phyloP scores from a whole-genome alignment of 1,139 yeast species.

The Blastobotrys raffinosifermentans region DNA sequence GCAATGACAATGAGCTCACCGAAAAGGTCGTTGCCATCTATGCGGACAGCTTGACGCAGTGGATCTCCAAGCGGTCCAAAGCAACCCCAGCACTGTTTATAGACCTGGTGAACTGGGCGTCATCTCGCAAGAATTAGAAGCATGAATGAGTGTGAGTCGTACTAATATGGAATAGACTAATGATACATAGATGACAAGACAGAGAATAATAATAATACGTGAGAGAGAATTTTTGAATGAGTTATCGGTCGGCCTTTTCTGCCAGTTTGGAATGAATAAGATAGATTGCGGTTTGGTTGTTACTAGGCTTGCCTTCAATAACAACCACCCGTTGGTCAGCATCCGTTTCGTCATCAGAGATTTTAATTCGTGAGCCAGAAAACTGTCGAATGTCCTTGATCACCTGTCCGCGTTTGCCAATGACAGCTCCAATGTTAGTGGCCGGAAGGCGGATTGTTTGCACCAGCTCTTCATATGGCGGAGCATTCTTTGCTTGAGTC shows the following conservation, averaged over 20 bases:
- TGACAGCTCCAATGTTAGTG: constrained; percentile 73
- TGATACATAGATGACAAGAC: too few relatives aligned
- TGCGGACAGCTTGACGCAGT: constrained; percentile 46
- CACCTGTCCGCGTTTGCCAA: constrained; percentile 82
- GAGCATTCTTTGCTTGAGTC: constrained; percentile 22
- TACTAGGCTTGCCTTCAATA: constrained; percentile 61
- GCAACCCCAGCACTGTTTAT: constrained; percentile 58
- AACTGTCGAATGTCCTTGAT: constrained; percentile 72
- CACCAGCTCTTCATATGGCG: constrained; percentile 44
- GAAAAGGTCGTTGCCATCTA: constrained; percentile 50
- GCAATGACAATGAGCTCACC: constrained; percentile 20
- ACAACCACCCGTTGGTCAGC: constrained; percentile 55
- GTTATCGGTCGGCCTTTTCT: background rate
- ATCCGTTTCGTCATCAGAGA: constrained; percentile 31
- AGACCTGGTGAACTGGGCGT: constrained; percentile 79
- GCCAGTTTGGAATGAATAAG: constrained; percentile 39
- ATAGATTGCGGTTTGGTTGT: constrained; percentile 72
- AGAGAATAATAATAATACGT: too few relatives aligned
- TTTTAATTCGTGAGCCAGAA: constrained; percentile 71
- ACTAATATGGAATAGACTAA: background rate
- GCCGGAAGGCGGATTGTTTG: constrained; percentile 76
- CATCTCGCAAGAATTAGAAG: constrained; percentile 35
- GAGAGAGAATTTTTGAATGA: too few relatives aligned
- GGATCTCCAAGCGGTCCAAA: constrained; percentile 51
- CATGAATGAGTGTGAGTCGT: constrained; percentile 2